These are phyloP conservation scores for Coelastrella sp. DNA, from an alignment of 139 green algal genomes.

Conservation along the genomic window DNA sequence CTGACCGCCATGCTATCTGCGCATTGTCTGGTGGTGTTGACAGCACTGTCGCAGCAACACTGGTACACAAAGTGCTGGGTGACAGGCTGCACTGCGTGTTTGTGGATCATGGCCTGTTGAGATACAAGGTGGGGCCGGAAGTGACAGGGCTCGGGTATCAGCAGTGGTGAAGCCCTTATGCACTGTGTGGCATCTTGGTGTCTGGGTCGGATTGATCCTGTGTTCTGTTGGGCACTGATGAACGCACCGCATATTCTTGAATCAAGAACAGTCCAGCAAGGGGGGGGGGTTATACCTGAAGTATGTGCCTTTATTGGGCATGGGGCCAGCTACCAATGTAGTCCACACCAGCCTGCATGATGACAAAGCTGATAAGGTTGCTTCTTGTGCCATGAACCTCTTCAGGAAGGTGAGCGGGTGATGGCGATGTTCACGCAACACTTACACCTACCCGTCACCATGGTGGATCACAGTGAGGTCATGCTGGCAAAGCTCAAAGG, in stretches of 20 bases:
- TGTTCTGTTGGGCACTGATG: too few species aligned
- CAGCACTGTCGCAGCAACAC: conserved; percentile 94
- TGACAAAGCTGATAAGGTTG: too few species aligned
- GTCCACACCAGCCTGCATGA: too few species aligned
- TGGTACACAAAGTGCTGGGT: conserved; percentile 96
- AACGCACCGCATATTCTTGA: too few species aligned
- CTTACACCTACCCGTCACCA: conserved; percentile 97
- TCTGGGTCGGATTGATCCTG: too few species aligned
- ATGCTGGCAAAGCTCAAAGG: conserved; percentile 79
- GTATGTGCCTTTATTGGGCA: too few species aligned
- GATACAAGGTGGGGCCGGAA: conserved; percentile 73
- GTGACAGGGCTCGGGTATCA: neutral
- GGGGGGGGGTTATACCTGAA: too few species aligned
- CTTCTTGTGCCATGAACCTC: neutral
- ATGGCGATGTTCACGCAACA: conserved; percentile 97
- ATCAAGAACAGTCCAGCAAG: too few species aligned
- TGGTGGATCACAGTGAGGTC: conserved; percentile 85
- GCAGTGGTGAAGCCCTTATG: neutral
- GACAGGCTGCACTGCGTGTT: conserved; percentile 99
- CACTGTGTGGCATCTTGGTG: too few species aligned
- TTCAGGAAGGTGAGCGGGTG: conserved; percentile 93
- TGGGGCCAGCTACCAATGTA: too few species aligned
- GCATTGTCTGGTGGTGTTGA: conserved; percentile 98
- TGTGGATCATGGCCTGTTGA: conserved; percentile 98
- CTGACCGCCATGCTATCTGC: conserved; percentile 96